Evolutionary conservation across 345 rosid genomes (phyloP).

Genomic region (Citrus maxima): DNA sequence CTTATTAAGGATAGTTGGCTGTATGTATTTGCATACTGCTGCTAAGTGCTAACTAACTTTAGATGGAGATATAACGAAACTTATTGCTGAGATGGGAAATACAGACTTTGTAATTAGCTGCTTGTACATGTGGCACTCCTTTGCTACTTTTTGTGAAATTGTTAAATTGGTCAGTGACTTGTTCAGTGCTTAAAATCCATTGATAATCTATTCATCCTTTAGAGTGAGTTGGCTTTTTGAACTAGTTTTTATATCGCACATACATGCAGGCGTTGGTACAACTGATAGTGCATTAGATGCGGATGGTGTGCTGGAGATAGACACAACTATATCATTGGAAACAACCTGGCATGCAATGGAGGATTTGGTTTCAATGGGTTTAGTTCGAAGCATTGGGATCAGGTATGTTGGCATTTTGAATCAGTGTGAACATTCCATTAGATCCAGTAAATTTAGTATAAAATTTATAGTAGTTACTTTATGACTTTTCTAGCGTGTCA

Average conservation of each 20-base stretch:
- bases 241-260: neutral
- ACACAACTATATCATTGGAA: conserved; percentile 75
- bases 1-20: neutral
- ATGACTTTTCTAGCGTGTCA: neutral
- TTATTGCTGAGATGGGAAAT: neutral
- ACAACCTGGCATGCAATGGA: conserved; percentile 95
- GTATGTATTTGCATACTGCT: neutral
- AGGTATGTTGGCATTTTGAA: conserved; percentile 32
- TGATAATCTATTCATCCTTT: neutral
- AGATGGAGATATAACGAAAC: neutral
- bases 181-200: neutral
- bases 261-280: conserved; percentile 62
- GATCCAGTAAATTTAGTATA: neutral
- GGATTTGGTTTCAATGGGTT: conserved; percentile 76
- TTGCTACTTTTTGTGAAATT: neutral
- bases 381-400: conserved; percentile 86
- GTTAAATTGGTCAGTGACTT: neutral
- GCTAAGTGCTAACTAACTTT: neutral
- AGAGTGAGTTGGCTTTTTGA: neutral
- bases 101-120: neutral
- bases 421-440: neutral
- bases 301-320: conserved; percentile 77
- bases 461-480: neutral
- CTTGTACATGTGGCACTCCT: neutral
- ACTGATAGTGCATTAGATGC: conserved; percentile 68